Percentiles rank a stretch among this genome's conserved stretches.
Conservation (phyloP, 2,329 filamentous ascomycete genomes). For the Fusarium veterinarium region DNA sequence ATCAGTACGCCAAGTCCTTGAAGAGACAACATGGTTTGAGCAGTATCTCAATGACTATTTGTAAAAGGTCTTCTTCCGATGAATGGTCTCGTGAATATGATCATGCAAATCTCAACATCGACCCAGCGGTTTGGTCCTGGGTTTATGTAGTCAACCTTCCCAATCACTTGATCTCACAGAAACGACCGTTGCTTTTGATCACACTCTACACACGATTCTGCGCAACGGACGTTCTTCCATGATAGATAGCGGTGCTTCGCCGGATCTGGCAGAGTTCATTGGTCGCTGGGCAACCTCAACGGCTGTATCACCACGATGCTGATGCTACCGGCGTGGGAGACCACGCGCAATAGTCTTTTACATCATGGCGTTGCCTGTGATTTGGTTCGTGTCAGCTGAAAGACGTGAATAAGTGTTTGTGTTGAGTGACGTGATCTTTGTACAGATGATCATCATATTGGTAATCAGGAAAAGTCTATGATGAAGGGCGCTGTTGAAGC, state of each 20-base stretch:
- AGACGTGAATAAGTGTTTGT: background rate
- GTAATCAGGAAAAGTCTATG: background rate
- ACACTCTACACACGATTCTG: constrained; percentile 1
- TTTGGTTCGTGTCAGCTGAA: background rate
- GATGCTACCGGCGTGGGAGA: background rate
- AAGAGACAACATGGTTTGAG: background rate
- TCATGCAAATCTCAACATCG: background rate
- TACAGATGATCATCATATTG: background rate
- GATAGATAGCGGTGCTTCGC: background rate
- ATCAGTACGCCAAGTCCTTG: background rate
- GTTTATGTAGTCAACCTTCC: constrained; percentile 33
- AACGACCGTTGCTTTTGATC: background rate
- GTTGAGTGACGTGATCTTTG: too few relatives aligned
- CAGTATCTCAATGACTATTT: background rate
- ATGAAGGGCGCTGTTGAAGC: background rate
- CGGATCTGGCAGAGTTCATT: constrained; percentile 3
- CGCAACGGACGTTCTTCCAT: background rate
- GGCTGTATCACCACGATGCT: constrained; percentile 9
- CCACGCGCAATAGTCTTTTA: background rate
- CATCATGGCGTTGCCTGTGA: background rate
- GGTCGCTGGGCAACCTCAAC: constrained; percentile 20
- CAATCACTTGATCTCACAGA: constrained; percentile 2
- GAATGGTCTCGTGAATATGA: background rate
- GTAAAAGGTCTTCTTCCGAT: background rate
- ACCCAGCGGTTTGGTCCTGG: constrained; percentile 9